These are phyloP conservation scores for Mediolabrus comicus DNA, from an alignment of 108 stramenopile species.

Conservation along the genomic window DNA sequence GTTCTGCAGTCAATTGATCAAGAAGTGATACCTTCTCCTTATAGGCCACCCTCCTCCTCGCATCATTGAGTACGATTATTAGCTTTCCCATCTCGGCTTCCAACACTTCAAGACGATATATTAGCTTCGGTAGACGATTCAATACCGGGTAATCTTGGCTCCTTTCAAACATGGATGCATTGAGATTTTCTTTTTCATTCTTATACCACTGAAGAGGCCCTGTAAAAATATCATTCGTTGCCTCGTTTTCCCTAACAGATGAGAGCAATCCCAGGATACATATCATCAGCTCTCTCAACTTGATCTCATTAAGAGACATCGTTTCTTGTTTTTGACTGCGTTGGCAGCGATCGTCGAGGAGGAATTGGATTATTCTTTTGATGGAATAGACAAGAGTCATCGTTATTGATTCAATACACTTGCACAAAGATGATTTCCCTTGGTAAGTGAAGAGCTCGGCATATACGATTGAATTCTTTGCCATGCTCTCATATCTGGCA, in stretches of 20 bases:
- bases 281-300: constrained; percentile 18
- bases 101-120: constrained; percentile 19
- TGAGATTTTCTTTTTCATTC: constrained; percentile 6
- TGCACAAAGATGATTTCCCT: constrained; percentile 26
- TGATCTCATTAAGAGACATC: background rate
- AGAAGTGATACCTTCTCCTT: constrained; percentile 4
- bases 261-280: constrained; percentile 26
- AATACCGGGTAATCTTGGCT: constrained; percentile 18
- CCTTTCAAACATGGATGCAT: background rate
- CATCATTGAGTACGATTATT: constrained; percentile 1
- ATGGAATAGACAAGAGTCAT: constrained; percentile 11
- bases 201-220: constrained; percentile 14
- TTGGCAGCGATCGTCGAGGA: background rate
- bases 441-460: constrained; percentile 16
- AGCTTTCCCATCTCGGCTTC: constrained; percentile 26
- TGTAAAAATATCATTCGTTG: constrained; percentile 12
- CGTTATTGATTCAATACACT: constrained; percentile 20
- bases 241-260: background rate
- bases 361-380: constrained; percentile 16
- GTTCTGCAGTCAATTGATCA: constrained; percentile 1
- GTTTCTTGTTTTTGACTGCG: background rate
- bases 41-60: background rate
- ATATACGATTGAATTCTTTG: background rate
- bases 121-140: constrained; percentile 24
- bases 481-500: too few relatives aligned